These are phyloP conservation scores for Cicer bijugum DNA, from an alignment of 306 rosid species.

Conservation along the genomic window DNA sequence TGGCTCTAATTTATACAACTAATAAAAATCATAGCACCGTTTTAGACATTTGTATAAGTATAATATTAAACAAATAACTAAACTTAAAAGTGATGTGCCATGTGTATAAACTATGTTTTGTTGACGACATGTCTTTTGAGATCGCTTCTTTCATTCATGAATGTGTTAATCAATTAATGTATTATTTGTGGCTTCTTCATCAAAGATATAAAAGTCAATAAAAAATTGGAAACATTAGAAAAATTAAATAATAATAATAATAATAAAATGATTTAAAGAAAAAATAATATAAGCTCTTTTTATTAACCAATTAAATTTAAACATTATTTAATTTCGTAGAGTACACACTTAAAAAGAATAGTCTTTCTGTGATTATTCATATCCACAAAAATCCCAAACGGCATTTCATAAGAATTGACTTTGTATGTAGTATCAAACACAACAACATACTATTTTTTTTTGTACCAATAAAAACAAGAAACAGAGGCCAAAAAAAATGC, in stretches of 20 bases:
- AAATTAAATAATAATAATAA: no score
- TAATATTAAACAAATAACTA: neutral
- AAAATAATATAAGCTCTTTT: neutral
- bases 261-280: neutral
- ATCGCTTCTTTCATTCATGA: slow-evolving; percentile 17
- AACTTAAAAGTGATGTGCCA: neutral
- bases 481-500: neutral
- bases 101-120: neutral
- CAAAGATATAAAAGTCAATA: slow-evolving; percentile 3
- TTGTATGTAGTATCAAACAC: slow-evolving; percentile 8
- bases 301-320: neutral
- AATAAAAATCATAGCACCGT: neutral
- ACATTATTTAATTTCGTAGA: neutral
- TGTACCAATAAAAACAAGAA: neutral
- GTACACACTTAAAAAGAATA: slow-evolving; percentile 1
- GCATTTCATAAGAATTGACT: neutral
- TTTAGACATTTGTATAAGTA: neutral
- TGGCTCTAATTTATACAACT: neutral
- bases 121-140: neutral
- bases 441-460: neutral
- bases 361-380: neutral
- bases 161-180: neutral
- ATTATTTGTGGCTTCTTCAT: neutral
- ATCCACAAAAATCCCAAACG: neutral
- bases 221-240: neutral